phyloP scores from a whole-genome alignment of 805 yeast genomes.

The Barnettozyma sp. region DNA sequence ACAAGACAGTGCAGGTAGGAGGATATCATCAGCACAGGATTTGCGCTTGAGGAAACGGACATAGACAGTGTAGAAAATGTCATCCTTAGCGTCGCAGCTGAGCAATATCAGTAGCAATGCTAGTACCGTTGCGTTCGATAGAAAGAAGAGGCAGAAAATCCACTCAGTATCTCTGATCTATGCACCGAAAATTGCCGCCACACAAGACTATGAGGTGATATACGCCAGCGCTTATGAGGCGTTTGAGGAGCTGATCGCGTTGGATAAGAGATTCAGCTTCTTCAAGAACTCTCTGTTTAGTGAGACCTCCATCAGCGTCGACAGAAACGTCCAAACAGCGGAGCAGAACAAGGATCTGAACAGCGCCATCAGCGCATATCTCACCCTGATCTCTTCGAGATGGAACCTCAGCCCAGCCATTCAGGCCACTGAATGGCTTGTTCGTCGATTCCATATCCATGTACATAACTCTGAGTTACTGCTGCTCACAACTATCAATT shows the following conservation, averaged over 20 bases:
- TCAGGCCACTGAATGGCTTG: conserved; percentile 89
- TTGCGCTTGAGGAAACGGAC: too few species aligned
- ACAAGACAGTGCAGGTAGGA: conserved; percentile 5
- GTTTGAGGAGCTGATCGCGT: conserved; percentile 56
- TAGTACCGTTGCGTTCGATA: conserved; percentile 72
- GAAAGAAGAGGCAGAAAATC: conserved; percentile 77
- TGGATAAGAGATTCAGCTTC: conserved; percentile 69
- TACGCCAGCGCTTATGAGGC: conserved; percentile 70
- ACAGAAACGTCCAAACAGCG: conserved; percentile 72
- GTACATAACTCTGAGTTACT: conserved; percentile 70
- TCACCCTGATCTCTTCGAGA: conserved; percentile 68
- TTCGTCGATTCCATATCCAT: conserved; percentile 84
- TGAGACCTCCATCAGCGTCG: conserved; percentile 71
- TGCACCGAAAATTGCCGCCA: conserved; percentile 82
- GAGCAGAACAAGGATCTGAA: conserved; percentile 74
- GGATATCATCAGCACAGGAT: too few species aligned
- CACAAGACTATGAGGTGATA: conserved; percentile 85
- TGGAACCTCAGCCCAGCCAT: conserved; percentile 70
- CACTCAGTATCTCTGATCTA: conserved; percentile 86
- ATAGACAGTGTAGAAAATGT: too few species aligned
- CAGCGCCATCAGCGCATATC: conserved; percentile 65
- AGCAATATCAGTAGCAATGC: conserved; percentile 57
- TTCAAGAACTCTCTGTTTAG: conserved; percentile 74
- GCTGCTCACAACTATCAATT: conserved; percentile 71
- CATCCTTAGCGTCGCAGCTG: conserved; percentile 78